Conservation (phyloP, 495 filamentous ascomycete genomes). For the Evernia prunastri region DNA sequence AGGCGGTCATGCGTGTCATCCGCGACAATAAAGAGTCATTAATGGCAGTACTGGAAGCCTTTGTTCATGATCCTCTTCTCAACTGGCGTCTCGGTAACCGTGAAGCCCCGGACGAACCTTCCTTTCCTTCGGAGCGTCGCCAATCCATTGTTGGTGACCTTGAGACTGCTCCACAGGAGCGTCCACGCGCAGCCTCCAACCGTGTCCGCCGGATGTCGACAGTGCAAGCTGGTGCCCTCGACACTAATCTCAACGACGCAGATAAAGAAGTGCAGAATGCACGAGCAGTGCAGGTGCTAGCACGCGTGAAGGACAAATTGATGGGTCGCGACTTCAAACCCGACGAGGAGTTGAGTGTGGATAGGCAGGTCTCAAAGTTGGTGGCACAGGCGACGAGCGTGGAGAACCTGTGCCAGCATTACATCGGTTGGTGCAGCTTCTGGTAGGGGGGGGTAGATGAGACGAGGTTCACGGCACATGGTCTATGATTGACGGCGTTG, state of each 20-base stretch:
- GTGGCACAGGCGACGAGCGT: constrained; percentile 91
- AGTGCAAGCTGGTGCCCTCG: constrained; percentile 17
- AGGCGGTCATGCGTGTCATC: constrained; percentile 96
- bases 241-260: constrained; percentile 32
- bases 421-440: constrained; percentile 54
- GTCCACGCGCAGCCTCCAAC: constrained; percentile 35
- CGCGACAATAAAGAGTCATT: constrained; percentile 95
- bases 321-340: constrained; percentile 63
- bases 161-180: constrained; percentile 45
- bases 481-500: background rate
- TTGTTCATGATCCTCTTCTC: constrained; percentile 96
- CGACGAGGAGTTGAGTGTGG: constrained; percentile 73
- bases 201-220: constrained; percentile 29
- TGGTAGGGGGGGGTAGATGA: constrained; percentile 14
- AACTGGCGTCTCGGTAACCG: constrained; percentile 92
- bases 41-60: constrained; percentile 97
- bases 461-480: background rate
- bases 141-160: constrained; percentile 64
- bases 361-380: constrained; percentile 85
- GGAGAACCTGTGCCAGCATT: constrained; percentile 98
- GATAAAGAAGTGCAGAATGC: constrained; percentile 82
- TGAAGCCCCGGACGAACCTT: constrained; percentile 69
- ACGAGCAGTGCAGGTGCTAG: constrained; percentile 83
- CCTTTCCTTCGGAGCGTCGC: constrained; percentile 74
- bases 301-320: constrained; percentile 88